phyloP scores from a whole-genome alignment of 495 filamentous ascomycete species.

The Sphaerosporella brunnea region DNA sequence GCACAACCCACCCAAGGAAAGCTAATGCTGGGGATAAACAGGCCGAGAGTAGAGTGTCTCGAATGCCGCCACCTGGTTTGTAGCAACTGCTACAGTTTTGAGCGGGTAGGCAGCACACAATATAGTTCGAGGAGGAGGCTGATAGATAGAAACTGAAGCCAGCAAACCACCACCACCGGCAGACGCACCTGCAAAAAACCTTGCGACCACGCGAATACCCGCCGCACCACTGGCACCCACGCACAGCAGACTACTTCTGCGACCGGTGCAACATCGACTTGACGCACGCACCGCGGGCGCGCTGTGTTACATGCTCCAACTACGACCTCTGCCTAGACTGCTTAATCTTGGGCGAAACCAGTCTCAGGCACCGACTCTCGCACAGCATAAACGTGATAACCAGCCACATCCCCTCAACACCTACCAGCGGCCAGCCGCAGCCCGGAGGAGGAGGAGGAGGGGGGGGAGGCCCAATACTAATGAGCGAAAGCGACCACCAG shows the following conservation, averaged over 20 bases:
- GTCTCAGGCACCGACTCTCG: neutral
- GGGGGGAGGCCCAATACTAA: too few species aligned
- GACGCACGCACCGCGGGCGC: neutral
- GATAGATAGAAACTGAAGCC: neutral
- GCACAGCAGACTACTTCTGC: neutral
- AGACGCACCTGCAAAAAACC: neutral
- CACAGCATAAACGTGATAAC: constrained; percentile 6
- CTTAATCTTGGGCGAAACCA: neutral
- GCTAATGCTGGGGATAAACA: neutral
- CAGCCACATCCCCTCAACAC: neutral
- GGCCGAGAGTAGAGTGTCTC: constrained; percentile 1
- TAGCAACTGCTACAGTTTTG: neutral
- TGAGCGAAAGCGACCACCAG: neutral
- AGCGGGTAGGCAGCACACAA: neutral
- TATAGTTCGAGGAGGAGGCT: neutral
- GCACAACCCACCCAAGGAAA: too few species aligned
- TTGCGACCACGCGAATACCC: neutral
- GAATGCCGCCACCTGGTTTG: constrained; percentile 4
- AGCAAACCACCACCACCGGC: neutral
- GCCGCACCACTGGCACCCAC: neutral
- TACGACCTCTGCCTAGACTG: constrained; percentile 7
- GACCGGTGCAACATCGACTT: constrained; percentile 1
- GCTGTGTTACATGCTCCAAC: constrained; percentile 1
- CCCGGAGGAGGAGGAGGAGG: too few species aligned
- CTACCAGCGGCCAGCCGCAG: too few species aligned